Evolutionary conservation across 345 rosid genomes (phyloP), one percentile per base, ranked within the genome.

Genomic region (Excoecaria agallocha): DNA sequence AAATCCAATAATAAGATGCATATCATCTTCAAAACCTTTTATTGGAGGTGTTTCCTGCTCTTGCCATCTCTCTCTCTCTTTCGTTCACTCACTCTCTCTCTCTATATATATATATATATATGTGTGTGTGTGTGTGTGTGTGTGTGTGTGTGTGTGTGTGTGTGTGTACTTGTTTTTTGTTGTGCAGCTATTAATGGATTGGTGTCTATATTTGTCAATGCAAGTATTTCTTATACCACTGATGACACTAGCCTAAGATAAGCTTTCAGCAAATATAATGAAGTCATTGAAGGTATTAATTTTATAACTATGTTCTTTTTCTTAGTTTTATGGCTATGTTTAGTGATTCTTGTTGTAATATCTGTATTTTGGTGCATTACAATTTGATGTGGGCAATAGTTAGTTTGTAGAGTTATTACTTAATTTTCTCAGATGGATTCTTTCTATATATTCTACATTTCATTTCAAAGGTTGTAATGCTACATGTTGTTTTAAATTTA

Each of bases 1-100:
- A n/a, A n/a, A 80, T 79, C 96, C 91, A 79, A 88, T 87, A 1
- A 70, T 90, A 58, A 72, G 99, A 77, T 85, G 83, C 86, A 88
- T 95, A 93, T 95, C 98, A 41, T 76, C 86, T 55, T 86, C 96
- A 10, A 93, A 93, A 79, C 56, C 93, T 60, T 95, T 95, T 45
- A 48, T 95, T 8, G 99, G 98, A 88, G 99, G 99, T 93, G 78
- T 52, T n/a, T n/a, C n/a, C n/a, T n/a, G n/a, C n/a, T 43, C 65
- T 55, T 4, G n/a, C n/a, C n/a, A n/a, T 24, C 38, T n/a, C 0
- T 45, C 46, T 43, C 46, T 43, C 46, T 43, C 46, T 43, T 9
- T 43, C 8, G 5, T 43, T 11, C 19, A 12, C 22, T 13, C n/a
- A n/a, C n/a, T n/a, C n/a, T n/a, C n/a, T n/a, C n/a, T n/a, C n/a